phyloP scores from a whole-genome alignment of 2,329 filamentous ascomycete genomes.

The Fusarium vanettenii region DNA sequence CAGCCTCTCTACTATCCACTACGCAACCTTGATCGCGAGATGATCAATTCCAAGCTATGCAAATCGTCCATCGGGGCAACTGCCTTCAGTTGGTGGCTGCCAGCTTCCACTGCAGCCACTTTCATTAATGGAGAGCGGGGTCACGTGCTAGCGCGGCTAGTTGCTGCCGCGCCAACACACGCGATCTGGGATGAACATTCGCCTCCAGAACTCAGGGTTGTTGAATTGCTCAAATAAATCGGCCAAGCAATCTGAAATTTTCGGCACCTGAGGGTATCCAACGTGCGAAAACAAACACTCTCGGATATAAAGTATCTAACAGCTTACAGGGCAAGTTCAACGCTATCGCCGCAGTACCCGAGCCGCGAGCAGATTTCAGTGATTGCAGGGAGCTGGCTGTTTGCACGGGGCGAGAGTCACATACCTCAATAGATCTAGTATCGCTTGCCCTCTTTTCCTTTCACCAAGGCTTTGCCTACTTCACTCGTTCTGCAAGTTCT shows the following conservation, averaged over 20 bases:
- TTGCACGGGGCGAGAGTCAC: neutral
- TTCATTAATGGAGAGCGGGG: neutral
- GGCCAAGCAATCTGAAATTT: neutral
- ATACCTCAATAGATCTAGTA: neutral
- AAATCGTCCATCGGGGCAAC: neutral
- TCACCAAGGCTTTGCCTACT: neutral
- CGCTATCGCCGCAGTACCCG: neutral
- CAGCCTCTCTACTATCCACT: neutral
- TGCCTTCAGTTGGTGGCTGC: neutral
- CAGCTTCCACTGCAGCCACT: neutral
- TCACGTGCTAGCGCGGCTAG: neutral
- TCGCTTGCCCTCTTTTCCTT: neutral
- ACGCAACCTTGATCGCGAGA: neutral
- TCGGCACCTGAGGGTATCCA: neutral
- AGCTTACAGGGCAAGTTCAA: neutral
- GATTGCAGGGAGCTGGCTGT: neutral
- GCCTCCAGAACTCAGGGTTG: neutral
- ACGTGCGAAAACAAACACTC: neutral
- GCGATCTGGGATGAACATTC: neutral
- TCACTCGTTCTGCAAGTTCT: neutral
- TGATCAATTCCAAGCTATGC: neutral
- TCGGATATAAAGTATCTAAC: neutral
- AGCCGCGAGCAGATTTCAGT: neutral
- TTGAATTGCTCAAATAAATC: neutral
- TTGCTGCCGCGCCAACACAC: neutral